These are phyloP conservation scores for Neurospora discreta DNA, from an alignment of 495 filamentous ascomycete genomes.

Conservation along the genomic window DNA sequence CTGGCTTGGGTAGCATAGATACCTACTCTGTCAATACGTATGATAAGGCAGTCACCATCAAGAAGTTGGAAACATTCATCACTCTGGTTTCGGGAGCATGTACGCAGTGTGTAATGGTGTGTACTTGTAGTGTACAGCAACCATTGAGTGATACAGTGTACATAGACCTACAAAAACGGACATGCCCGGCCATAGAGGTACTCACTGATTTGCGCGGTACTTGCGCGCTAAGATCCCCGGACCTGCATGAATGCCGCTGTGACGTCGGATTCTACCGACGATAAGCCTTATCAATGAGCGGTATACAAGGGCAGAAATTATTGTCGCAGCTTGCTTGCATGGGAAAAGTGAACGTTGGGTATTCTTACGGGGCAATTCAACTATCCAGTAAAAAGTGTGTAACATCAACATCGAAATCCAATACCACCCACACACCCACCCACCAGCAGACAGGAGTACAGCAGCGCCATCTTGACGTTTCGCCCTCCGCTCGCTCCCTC, in stretches of 20 bases:
- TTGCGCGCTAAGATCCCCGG: background rate
- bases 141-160: background rate
- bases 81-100: background rate
- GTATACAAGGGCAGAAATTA: background rate
- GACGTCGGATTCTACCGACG: background rate
- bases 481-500: background rate
- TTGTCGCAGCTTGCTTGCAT: background rate
- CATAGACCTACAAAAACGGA: background rate
- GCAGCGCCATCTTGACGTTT: background rate
- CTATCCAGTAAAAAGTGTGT: background rate
- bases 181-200: background rate
- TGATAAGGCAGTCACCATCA: background rate
- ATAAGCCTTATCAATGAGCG: background rate
- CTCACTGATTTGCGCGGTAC: background rate
- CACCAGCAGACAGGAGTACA: background rate
- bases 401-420: background rate
- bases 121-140: too few relatives aligned
- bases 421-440: too few relatives aligned
- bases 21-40: background rate
- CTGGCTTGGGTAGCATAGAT: background rate
- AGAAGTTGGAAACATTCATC: background rate
- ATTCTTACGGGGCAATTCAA: background rate
- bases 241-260: background rate
- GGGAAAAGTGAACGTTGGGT: background rate
- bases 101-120: background rate